Base-by-base conservation (phyloP, 192 early-diverging fungal genomes). In the Coemansia sp. region DNA sequence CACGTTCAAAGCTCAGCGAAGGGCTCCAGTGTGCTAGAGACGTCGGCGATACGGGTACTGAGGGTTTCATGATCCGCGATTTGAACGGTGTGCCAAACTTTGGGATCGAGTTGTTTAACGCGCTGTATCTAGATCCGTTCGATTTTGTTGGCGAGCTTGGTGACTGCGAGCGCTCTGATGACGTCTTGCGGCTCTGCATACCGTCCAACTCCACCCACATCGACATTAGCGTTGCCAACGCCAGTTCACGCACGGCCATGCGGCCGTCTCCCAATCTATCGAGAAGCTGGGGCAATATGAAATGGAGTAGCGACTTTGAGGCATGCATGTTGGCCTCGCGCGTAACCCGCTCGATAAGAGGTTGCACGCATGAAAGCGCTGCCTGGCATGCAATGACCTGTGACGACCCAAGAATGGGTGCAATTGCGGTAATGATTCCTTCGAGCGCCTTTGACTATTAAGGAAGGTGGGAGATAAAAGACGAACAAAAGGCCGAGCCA, bases 301-400 rank as follows among this genome's bases (percentile, higher is more conserved):
- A 64, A 53, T 73, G 76, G 19, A 79, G 52, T 34, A 79, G 51
- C 15, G 67, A n/a, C 47, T 63, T 62, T 37, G 57, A 51, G 13
- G 47, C 38, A 21, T 65, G 71, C 30, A 38, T 18, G 19, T 52
- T 54, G n/a, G 50, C 50, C 10, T 57, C 66, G 17, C 50, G 59
- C 10, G 51, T 44, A 12, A 61, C 60, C 48, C 54, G 46, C 21
- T 69, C 71, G 25, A 64, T 42, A 7, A 79, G 62, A 2, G 67
- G 71, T 55, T 69, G 66, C 15, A 73, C 56, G 46, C 71, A 73
- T 17, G 44, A 43, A 1, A 79, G 57, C 11, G 70, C 76, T 17
- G 76, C 71, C 61, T 72, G 69, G 45, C 70, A 69, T 14, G 71
- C 76, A 51, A 73, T 73, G 19, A 79, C 76, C 49, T 79, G 76